Conservation (phyloP, 805 yeast species). For the Torulaspora delbrueckii region DNA sequence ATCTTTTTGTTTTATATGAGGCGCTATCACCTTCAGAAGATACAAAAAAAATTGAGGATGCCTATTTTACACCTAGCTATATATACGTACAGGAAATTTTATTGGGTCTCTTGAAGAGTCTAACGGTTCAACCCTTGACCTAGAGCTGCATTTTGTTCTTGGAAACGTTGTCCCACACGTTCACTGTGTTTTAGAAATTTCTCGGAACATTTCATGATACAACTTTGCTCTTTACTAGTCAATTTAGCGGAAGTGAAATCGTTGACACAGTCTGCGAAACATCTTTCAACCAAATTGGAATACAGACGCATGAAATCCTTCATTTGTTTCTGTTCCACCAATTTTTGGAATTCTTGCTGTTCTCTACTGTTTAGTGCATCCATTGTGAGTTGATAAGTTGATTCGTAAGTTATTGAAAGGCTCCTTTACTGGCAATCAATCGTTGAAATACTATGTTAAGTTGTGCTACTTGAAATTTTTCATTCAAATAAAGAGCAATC, state of each 20-base stretch:
- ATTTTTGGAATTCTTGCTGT: constrained; percentile 92
- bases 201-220: constrained; percentile 90
- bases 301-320: constrained; percentile 96
- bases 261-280: constrained; percentile 96
- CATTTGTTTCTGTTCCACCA: constrained; percentile 97
- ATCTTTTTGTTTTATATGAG: constrained; percentile 2
- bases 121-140: constrained; percentile 59
- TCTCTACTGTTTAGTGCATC: constrained; percentile 92
- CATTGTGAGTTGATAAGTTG: constrained; percentile 45
- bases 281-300: constrained; percentile 92
- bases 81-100: constrained; percentile 11
- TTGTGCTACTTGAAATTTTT: constrained; percentile 2
- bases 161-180: constrained; percentile 98
- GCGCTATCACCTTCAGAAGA: constrained; percentile 1
- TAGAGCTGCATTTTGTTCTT: constrained; percentile 85
- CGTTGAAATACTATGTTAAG: neutral
- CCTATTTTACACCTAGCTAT: neutral
- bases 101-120: neutral
- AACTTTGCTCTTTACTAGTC: constrained; percentile 76
- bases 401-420: neutral
- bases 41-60: neutral
- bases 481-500: neutral
- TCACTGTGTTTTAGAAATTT: constrained; percentile 97
- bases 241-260: constrained; percentile 92
- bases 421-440: neutral